Evolutionary conservation across 192 early-diverging fungal genomes (phyloP), one percentile per base, ranked within the genome.

Genomic region (Backusella westeae): DNA sequence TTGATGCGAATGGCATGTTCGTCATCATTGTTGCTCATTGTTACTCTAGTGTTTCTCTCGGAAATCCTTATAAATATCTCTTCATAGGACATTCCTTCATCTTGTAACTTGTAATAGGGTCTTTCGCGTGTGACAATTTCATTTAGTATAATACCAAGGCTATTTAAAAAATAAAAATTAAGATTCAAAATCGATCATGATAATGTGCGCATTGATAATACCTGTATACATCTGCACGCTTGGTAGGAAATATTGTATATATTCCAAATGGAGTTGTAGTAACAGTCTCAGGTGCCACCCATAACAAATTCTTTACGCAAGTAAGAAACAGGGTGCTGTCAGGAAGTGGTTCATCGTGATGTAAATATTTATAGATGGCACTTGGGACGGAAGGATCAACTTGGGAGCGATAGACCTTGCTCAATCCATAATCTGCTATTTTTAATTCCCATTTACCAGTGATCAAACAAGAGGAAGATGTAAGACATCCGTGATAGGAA

Each of bases 371-470:
- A 26, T 26, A 26, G 1, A 63, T 2, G 21, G 29, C 1, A 41
- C 42, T 49, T 41, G 42, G 26, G 36, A 68, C 5, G 4, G 39
- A 63, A 63, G 56, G 56, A 49, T 71, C 70, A n/a, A 46, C 7
- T 39, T 83, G 82, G 0, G 80, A 74, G 21, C 44, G 34, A 38
- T 75, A 77, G 5, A 86, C 52, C 32, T 73, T 78, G 41, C 75
- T 56, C 10, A 86, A 36, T 8, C 85, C 85, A 71, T 83, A 86
- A 17, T 83, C 82, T 9, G 80, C 34, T 41, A 86, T 82, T 75
- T 83, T 86, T 21, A 86, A 75, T 35, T 86, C 85, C 85, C 85
- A 86, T 19, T 78, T 56, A 1, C 78, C 78, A 10, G 82, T 80
- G 65, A 86, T 83, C 29, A 83, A 29, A 66, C 85, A 86, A 70